Evolutionary conservation across 140 eudicot species (phyloP).

Genomic region (Stevia rebaudiana): DNA sequence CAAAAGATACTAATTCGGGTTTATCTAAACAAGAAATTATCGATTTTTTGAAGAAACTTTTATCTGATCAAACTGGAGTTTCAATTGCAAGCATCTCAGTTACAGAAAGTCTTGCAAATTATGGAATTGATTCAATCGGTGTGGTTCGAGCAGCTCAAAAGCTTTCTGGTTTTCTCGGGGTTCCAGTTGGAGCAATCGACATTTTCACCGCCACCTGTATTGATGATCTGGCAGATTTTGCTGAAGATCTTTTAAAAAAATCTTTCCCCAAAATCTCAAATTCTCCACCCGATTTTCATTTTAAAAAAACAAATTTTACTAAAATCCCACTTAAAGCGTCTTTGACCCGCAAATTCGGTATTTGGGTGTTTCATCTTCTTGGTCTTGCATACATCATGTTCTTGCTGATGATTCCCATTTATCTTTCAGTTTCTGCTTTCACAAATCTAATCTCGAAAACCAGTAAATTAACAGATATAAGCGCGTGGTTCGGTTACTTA

Average conservation of each 20-base stretch:
- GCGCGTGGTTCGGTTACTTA: constrained; percentile 28
- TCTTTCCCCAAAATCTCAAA: constrained; percentile 10
- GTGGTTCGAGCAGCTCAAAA: constrained; percentile 55
- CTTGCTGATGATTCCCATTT: constrained; percentile 33
- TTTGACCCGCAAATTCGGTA: constrained; percentile 17
- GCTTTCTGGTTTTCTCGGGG: constrained; percentile 36
- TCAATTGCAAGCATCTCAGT: constrained; percentile 30
- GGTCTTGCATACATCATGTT: constrained; percentile 31
- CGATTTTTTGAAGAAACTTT: constrained; percentile 30
- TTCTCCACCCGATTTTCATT: neutral
- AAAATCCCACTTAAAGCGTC: constrained; percentile 18
- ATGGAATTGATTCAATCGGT: constrained; percentile 51
- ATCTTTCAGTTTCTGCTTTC: constrained; percentile 34
- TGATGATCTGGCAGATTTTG: constrained; percentile 46
- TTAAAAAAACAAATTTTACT: neutral
- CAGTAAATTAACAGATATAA: neutral
- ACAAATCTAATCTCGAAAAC: constrained; percentile 12
- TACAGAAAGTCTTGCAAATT: constrained; percentile 31
- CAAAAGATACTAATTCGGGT: constrained; percentile 4
- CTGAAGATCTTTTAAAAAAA: constrained; percentile 31
- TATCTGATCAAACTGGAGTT: constrained; percentile 40
- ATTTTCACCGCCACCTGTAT: constrained; percentile 53
- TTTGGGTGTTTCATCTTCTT: constrained; percentile 35
- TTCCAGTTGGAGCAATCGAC: constrained; percentile 49
- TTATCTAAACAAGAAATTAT: constrained; percentile 35